Conservation (phyloP, 441 rosid species). For the Iberis amara region DNA sequence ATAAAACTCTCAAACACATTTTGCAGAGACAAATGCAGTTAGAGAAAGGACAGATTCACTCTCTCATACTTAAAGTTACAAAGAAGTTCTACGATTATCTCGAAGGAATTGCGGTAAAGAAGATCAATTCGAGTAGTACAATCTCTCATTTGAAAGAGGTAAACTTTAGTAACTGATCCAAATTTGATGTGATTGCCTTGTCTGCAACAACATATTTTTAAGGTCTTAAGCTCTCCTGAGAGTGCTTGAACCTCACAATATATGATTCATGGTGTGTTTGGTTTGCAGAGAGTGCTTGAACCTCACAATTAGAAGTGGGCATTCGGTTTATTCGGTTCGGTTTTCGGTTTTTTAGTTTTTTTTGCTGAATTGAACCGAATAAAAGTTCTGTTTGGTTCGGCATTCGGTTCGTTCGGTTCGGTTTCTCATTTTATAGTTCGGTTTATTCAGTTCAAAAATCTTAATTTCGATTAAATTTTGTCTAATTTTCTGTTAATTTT, state of each 20-base stretch:
- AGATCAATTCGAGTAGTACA: constrained; percentile 38
- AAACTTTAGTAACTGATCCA: background rate
- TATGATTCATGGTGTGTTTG: background rate
- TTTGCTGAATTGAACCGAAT: no score
- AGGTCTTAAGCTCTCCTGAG: background rate
- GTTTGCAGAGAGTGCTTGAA: constrained; percentile 50
- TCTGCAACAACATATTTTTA: constrained; percentile 1
- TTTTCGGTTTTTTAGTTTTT: no score
- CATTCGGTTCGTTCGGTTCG: no score
- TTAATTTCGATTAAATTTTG: no score
- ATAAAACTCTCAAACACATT: background rate
- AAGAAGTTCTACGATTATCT: constrained; percentile 60
- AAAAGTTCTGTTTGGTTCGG: no score
- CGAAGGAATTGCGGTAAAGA: constrained; percentile 48
- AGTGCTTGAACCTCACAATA: no score
- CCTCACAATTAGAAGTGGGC: no score
- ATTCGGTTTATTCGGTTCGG: no score
- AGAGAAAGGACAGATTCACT: constrained; percentile 62
- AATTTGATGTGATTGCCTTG: background rate
- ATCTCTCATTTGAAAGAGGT: constrained; percentile 70
- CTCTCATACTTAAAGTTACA: constrained; percentile 59
- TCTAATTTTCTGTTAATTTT: no score
- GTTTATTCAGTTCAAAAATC: no score
- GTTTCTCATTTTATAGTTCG: no score
- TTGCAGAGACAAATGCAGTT: constrained; percentile 82